Conservation (phyloP, 257 asterid species). For the Lavandula angustifolia region DNA sequence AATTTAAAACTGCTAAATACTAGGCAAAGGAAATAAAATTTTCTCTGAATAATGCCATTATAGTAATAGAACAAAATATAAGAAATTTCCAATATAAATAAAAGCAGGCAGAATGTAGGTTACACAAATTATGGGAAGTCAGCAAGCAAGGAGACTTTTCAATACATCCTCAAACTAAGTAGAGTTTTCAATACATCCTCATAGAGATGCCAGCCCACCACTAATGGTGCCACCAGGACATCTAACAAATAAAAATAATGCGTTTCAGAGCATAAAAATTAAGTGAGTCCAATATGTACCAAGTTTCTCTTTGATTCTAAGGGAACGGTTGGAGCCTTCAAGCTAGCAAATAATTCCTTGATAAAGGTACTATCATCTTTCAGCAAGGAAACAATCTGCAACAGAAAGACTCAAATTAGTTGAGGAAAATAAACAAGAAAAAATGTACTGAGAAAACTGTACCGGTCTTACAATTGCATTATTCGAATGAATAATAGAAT, state of each 20-base stretch:
- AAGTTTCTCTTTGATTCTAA: constrained; percentile 68
- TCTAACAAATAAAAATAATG: constrained; percentile 9
- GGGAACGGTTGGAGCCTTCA: constrained; percentile 66
- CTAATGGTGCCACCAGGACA: background rate
- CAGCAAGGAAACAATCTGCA: constrained; percentile 81
- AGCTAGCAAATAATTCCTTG: constrained; percentile 79
- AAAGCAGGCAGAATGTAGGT: background rate
- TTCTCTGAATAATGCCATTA: background rate
- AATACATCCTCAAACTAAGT: constrained; percentile 2
- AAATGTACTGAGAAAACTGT: constrained; percentile 22
- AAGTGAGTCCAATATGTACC: constrained; percentile 44
- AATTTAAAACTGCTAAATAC: background rate
- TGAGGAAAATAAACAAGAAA: constrained; percentile 18
- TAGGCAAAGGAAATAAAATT: constrained; percentile 7
- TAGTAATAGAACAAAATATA: background rate
- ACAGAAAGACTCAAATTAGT: constrained; percentile 30
- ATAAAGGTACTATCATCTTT: constrained; percentile 84
- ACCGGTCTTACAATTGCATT: constrained; percentile 72
- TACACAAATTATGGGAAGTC: background rate
- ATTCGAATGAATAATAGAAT: constrained; percentile 77
- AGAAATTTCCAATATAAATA: background rate
- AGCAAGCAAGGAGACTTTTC: constrained; percentile 6
- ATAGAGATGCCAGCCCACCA: background rate
- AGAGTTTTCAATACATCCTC: background rate
- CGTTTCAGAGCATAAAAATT: constrained; percentile 1